Evolutionary conservation across 352 stramenopile species (phyloP).

Genomic region (Phytophthora ramorum): DNA sequence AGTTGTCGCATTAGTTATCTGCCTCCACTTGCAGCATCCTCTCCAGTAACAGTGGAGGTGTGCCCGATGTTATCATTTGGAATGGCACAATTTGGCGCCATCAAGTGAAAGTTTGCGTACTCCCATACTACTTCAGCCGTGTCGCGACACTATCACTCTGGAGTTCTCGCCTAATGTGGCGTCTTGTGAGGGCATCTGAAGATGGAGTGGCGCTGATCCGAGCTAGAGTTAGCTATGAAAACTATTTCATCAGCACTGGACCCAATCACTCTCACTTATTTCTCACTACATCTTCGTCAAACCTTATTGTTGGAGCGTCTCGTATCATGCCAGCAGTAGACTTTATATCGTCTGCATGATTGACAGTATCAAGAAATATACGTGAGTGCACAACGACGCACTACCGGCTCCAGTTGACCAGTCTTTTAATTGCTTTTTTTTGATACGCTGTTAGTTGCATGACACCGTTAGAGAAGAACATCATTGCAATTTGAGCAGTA

Average conservation of each 20-base stretch:
- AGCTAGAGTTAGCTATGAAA: neutral
- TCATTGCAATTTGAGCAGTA: neutral
- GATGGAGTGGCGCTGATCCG: neutral
- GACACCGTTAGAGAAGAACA: neutral
- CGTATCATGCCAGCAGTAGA: neutral
- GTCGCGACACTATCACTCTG: neutral
- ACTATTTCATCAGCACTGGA: neutral
- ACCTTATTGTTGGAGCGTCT: neutral
- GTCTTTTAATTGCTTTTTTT: no score
- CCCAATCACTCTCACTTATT: no score
- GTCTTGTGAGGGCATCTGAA: neutral
- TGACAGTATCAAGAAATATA: no score
- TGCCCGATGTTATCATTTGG: neutral
- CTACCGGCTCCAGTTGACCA: no score
- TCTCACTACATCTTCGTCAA: neutral
- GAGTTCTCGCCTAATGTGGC: neutral
- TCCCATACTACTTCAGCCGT: constrained; percentile 4
- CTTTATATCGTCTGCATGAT: no score
- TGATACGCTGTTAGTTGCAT: no score
- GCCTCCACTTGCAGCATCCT: neutral
- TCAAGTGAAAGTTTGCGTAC: neutral
- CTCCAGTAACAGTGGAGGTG: neutral
- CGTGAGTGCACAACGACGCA: no score
- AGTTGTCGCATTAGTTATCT: neutral
- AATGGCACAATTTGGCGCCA: neutral